Evolutionary conservation across 148 eudicot genomes (phyloP), one percentile per base, ranked within the genome.

Genomic region (Selenicereus undatus): DNA sequence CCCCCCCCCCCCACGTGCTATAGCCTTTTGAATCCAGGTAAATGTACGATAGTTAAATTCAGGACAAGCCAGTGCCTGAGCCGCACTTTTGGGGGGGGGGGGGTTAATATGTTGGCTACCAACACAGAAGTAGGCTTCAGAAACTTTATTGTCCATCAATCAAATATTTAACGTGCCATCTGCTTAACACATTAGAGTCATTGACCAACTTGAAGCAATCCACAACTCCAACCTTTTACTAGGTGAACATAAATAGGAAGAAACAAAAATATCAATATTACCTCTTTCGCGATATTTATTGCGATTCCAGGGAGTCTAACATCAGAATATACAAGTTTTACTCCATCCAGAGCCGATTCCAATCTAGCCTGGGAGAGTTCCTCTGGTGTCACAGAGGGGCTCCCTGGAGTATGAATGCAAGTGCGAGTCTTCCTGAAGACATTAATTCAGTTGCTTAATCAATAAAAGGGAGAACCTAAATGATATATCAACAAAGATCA

Each of bases 401-500:
- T 84, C 75, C 97, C 99, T 73, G 97, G 99, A 79, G 98, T 93
- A 86, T 91, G 90, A 80, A 96, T 96, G 82, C 99, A 96, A 75
- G 99, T 96, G 51, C 98, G 91, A 78, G 99, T 92, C 83, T 90
- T 92, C 92, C 99, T 96, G 94, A 80, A 71, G 83, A 42, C 43
- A 77, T 43, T 45, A 78, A 58, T 82, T 62, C 43, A 66, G 73
- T 24, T 43, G 27, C 48, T 43, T 39, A 73, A 21, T 11, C 48
- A 73, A 21, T 4, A 71, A 21, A 21, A 43, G 50, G 21, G 22
- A 32, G 42, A 70, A 70, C 7, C 11, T 12, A 16, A 8, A 2
- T 20, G 29, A 12, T 70, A 70, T 5, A 17, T 35, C 45, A 74
- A 14, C 26, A 52, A 52, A 5, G 58, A 52, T 52, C 58, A 52